Evolutionary conservation across 345 rosid genomes (phyloP), one percentile per base, ranked within the genome.

Genomic region (Eucalyptus leucophloia): DNA sequence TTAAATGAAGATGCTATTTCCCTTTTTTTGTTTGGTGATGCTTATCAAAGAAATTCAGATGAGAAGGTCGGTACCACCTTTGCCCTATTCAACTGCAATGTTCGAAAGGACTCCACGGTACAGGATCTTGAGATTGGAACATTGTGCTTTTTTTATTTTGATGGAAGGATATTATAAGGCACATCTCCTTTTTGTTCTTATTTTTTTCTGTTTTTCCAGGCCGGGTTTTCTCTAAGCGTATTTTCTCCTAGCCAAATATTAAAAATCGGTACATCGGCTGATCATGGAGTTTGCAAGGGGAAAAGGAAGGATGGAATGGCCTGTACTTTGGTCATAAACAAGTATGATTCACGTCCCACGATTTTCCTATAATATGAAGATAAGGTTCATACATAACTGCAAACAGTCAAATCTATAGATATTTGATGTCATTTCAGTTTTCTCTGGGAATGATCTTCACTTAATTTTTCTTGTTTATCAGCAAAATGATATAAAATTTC

Each of bases 21-120:
- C 86, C 90, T 98, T 88, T 98, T 98, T 93, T 92, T 98, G 95
- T 98, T 98, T 92, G 96, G 98, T 87, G 99, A 96, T 89, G 98
- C 98, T 90, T 95, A 93, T 89, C 92, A 92, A 92, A 92, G 92
- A 89, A 92, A 94, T 92, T 77, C 91, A 58, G 88, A 92, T 49
- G 97, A 95, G 89, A 92, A 93, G 87, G 95, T 94, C 40, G 99
- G 98, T 91, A 91, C 98, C 3, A 96, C 93, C 92, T 96, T 97
- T 90, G 97, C 96, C 60, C 90, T 97, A 28, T 98, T 96, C 89
- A 95, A 94, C 90, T 96, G 96, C 88, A 90, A 92, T 12, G 93
- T 96, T 45, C 96, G 98, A 91, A 96, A 92, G 90, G 98, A 95
- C 77, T 51, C 87, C 80, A 87, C 53, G 96, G 97, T 97, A 93